Conservation (phyloP, 176 grass and related monocot species). For the Triticum dicoccoides region DNA sequence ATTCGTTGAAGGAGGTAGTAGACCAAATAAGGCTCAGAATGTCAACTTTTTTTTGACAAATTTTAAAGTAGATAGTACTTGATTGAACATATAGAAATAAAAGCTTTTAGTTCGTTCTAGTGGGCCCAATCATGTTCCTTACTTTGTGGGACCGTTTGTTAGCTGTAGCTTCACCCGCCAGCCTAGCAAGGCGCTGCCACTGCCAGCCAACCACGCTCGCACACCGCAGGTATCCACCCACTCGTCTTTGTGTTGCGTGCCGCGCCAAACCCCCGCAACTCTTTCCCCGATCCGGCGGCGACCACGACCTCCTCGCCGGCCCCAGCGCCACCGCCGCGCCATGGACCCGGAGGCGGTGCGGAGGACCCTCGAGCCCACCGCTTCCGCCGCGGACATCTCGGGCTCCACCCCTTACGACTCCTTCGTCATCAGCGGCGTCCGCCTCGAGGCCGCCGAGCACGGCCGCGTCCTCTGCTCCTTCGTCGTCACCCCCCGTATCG, state of each 20-base stretch:
- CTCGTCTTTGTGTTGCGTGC: neutral
- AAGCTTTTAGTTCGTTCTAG: too few species aligned
- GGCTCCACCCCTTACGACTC: slow-evolving; percentile 47
- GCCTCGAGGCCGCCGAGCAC: slow-evolving; percentile 46
- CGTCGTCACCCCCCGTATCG: slow-evolving; percentile 50
- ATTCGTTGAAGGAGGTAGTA: too few species aligned
- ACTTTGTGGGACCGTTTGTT: too few species aligned
- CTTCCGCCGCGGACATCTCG: neutral
- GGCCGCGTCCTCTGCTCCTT: slow-evolving; percentile 81
- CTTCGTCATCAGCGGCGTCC: slow-evolving; percentile 50
- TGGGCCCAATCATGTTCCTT: too few species aligned
- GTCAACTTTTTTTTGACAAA: too few species aligned
- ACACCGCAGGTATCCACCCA: neutral
- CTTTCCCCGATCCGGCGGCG: neutral
- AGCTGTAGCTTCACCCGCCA: neutral
- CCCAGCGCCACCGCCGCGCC: neutral
- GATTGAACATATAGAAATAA: too few species aligned
- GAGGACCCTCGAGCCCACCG: slow-evolving; percentile 41
- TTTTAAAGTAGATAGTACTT: too few species aligned
- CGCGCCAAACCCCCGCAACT: neutral
- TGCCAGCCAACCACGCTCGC: neutral
- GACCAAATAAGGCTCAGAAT: too few species aligned
- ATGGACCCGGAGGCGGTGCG: slow-evolving; percentile 67
- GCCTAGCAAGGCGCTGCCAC: neutral
- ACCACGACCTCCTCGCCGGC: neutral